Evolutionary conservation across 2,329 filamentous ascomycete genomes (phyloP), one percentile per base, ranked within the genome.

Genomic region (Penicillium hesseltinei): DNA sequence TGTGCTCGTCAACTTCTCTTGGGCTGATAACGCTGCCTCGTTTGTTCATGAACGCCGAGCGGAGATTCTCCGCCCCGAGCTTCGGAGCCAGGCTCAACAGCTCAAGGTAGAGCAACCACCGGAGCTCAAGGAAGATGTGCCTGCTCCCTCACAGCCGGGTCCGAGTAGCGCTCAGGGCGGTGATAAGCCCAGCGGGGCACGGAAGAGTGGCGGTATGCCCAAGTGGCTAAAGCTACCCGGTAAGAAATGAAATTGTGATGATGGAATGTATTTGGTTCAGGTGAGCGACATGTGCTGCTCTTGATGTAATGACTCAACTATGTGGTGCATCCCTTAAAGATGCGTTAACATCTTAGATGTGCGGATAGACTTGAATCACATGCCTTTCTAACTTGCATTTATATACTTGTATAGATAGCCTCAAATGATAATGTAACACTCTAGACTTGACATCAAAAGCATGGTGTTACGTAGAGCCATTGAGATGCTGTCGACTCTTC

Each of bases 1-100:
- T 35, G 87, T 92, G 33, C 78, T 96, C 9, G 78, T 97, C 43
- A 93, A 88, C 58, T 83, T 96, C 59, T 76, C 86, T 1, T 96
- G 91, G 90, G 84, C 86, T 21, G 82, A 87, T 46, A 79, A 74
- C 38, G 88, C 87, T 1, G 79, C 82, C n/a, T 67, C 77, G 1
- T 76, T 81, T 11, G 82, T 81, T 5, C 80, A 87, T 38, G 68
- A 68, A 58, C 81, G 81, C 47, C 67, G 64, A 31, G 76, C 75
- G 25, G 77, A 82, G 17, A 85, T 89, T 51, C 73, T 94, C 56
- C 87, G 84, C 60, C 72, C 77, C 42, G 82, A 84, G 27, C 80
- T 88, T 51, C 82, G 84, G 29, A 80, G 81, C 51, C 80, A 84
- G 67, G 91, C 90, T 1, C 83, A 83, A 69, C 82, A 87, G 57